Evolutionary conservation across 768 basidiomycete species (phyloP), one percentile per base, ranked within the genome.

Genomic region (Boletus sp.): DNA sequence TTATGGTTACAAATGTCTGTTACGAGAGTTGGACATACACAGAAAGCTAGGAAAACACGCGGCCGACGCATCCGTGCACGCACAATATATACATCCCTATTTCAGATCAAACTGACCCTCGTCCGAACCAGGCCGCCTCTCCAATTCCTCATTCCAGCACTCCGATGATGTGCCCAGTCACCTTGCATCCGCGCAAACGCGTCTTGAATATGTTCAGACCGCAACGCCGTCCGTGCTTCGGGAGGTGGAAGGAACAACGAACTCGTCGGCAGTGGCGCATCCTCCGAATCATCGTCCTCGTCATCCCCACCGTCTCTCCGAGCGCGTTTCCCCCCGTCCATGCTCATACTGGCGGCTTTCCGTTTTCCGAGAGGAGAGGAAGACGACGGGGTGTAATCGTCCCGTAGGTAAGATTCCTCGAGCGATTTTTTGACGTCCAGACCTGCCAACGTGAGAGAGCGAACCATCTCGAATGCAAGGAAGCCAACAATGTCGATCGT

Each of bases 401-500:
- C 88, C 4, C 80, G 77, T 9, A 87, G 72, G 59, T 82, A 80
- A 2, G 85, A 80, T 54, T 90, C 86, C 67, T 90, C 89, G 35
- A 91, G 75, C 4, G 86, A 79, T 60, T 83, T 85, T 72, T 92
- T 92, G 63, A 94, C 87, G 30, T 87, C 83, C 35, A 94, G 80
- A 2, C 92, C 95, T 1, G 90, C 91, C 39, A 96, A 79, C 0
- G 93, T 94, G 45, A 98, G 81, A 3, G 92, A 90, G 47, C 94
- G 87, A 30, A 98, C 94, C 87, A 96, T 94, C 71, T 98, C 95
- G 72, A 96, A 98, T 0, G 93, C 89, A 41, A 98, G 83, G 74
- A 98, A 98, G 25, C 95, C 95, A 63, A 98, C 92, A 55, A 97
- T 95, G 66, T 98, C 95, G 64, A 95, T 79, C 3, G 95, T 94